Evolutionary conservation across 208 protist genomes (phyloP), one percentile per base, ranked within the genome.

Genomic region (Leishmania gerbilli): DNA sequence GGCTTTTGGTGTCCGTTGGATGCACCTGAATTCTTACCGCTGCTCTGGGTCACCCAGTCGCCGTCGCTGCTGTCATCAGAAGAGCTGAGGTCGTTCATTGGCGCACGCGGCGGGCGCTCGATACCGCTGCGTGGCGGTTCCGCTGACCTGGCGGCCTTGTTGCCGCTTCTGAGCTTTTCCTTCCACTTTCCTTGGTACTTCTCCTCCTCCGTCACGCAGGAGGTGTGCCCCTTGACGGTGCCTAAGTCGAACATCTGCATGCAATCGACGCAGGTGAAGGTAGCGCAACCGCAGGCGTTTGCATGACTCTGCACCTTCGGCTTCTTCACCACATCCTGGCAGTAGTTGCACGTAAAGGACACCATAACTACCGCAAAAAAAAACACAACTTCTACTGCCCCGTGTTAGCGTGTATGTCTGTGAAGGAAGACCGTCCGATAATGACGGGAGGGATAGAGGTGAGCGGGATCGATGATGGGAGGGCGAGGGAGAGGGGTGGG

Each of bases 311-410:
- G 75, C 45, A 97, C 93, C 85, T 97, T 97, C 0, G 94, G 94
- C 84, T 98, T 98, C 87, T 97, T 98, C 68, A 98, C 89, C 17
- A 97, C 93, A 64, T 98, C 95, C 74, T 95, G 90, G 79, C 95
- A 98, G 79, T 80, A 51, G 49, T 88, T 87, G 81, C 95, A 98
- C 4, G 90, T 96, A 69, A 98, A 98, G 60, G 94, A 97, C 0
- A 98, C 95, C 95, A 98, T 98, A 11, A 1, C 40, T 11, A 24
- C 17, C 13, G n/a, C 34, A 31, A 67, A 62, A 53, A 81, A 0
- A 31, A 31, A 31, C 5, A 21, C 0, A 31, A 31, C 58, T 31
- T 64, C 31, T 17, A 68, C 27, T 24, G 4, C 13, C 13, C 62
- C 9, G 31, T 5, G 31, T 8, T 34, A 3, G 62, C 17, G 62